Percentiles rank a stretch among this genome's conserved stretches.
Evolutionary conservation across 2,329 filamentous ascomycete genomes (phyloP).

Genomic region (Fusarium dimerum): DNA sequence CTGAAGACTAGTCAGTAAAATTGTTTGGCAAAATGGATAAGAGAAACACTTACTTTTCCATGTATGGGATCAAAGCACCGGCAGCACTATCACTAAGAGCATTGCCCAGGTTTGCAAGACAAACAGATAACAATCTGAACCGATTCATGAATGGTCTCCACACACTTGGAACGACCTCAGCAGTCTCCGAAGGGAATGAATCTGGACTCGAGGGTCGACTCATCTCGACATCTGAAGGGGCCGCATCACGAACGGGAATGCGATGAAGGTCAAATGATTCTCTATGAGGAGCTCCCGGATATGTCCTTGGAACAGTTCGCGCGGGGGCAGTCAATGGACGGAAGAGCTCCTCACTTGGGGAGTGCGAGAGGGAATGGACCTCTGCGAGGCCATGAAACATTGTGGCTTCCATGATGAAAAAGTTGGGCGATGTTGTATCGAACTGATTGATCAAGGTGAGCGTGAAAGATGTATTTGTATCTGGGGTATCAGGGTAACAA

Average conservation of each 20-base stretch:
- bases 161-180: constrained; percentile 55
- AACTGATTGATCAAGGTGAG: background rate
- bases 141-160: constrained; percentile 68
- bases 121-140: constrained; percentile 65
- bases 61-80: constrained; percentile 78
- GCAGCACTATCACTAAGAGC: constrained; percentile 76
- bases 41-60: constrained; percentile 56
- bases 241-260: constrained; percentile 14
- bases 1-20: constrained; percentile 31
- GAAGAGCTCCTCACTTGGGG: constrained; percentile 20
- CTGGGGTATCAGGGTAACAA: too few species aligned
- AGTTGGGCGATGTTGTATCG: background rate
- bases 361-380: constrained; percentile 27
- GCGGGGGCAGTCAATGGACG: constrained; percentile 33
- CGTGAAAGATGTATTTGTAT: too few species aligned
- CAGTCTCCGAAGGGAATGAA: constrained; percentile 34
- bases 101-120: constrained; percentile 66
- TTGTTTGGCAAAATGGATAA: background rate
- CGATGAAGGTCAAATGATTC: constrained; percentile 33
- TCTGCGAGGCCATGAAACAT: constrained; percentile 36
- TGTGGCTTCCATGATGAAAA: constrained; percentile 33
- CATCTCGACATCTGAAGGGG: constrained; percentile 47
- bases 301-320: constrained; percentile 40
- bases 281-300: constrained; percentile 39
- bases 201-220: constrained; percentile 53